phyloP scores from a whole-genome alignment of 768 basidiomycete genomes.

The Termitomyces bulborhizus region DNA sequence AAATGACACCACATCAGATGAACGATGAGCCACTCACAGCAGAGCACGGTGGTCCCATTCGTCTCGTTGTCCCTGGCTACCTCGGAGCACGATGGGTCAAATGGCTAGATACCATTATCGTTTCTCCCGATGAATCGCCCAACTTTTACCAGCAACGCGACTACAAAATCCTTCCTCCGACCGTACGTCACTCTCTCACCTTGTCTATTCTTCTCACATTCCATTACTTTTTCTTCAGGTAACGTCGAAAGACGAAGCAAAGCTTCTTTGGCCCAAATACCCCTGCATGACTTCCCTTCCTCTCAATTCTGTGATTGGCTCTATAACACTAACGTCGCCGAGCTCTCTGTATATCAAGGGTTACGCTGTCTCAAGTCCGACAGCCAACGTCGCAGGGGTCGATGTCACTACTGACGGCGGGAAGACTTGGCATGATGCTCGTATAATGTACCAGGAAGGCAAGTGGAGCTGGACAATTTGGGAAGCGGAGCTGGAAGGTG shows the following conservation, averaged over 20 bases:
- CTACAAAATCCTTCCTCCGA: slow-evolving; percentile 58
- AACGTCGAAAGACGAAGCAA: slow-evolving; percentile 38
- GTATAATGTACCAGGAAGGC: slow-evolving; percentile 54
- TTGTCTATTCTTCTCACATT: slow-evolving; percentile 3
- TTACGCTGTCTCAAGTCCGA: slow-evolving; percentile 46
- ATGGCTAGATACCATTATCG: slow-evolving; percentile 59
- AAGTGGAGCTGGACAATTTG: slow-evolving; percentile 74
- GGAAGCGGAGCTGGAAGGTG: slow-evolving; percentile 42
- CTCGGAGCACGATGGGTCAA: slow-evolving; percentile 72
- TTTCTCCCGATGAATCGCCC: slow-evolving; percentile 50
- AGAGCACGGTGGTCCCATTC: slow-evolving; percentile 60
- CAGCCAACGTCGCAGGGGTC: slow-evolving; percentile 39
- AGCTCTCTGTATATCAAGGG: slow-evolving; percentile 42
- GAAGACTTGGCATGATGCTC: slow-evolving; percentile 40
- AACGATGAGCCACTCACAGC: slow-evolving; percentile 52
- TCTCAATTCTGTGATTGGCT: slow-evolving; percentile 57
- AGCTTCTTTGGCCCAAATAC: slow-evolving; percentile 43
- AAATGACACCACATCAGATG: slow-evolving; percentile 38
- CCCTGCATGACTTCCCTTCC: slow-evolving; percentile 54
- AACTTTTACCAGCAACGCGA: slow-evolving; percentile 72
- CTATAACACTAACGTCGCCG: slow-evolving; percentile 24
- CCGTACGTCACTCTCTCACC: slow-evolving; percentile 23
- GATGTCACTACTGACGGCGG: slow-evolving; percentile 51
- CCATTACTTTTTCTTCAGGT: slow-evolving; percentile 24
- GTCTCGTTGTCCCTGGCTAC: slow-evolving; percentile 63